Evolutionary conservation across 2,329 filamentous ascomycete species (phyloP), one percentile per base, ranked within the genome.

Genomic region (Stemphylium lycopersici): DNA sequence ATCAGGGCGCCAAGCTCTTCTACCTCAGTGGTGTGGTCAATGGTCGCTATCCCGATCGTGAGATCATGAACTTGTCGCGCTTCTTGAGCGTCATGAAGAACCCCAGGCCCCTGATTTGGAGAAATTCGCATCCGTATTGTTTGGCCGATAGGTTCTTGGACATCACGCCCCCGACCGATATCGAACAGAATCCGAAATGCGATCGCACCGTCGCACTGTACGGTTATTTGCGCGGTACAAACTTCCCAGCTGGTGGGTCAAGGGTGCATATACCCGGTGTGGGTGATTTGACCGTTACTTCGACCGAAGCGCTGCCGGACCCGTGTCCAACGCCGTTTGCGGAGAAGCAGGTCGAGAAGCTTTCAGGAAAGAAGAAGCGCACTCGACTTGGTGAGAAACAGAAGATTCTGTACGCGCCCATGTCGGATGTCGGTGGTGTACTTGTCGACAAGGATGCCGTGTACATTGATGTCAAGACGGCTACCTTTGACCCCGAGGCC

Each of bases 61-160:
- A 99, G 77, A 87, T 99, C 13, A 90, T 98, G 78, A 99, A 99
- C 71, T 77, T 99, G 48, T 96, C 91, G 12, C 87, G 96, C 50
- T 99, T 99, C 75, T 82, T 99, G 62, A 96, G 91, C 16, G 92
- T 99, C 63, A 99, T 99, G 96, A 99, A 99, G 82, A 99, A 96
- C 72, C 93, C 96, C 4, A 85, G 95, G 55, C 95, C 95, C n/a
- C 81, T 99, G 26, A 83, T 99, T 37, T 99, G 95, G 93, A 85
- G 96, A 55, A 99, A 99, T 74, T 90, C 91, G 1, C 95, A 99
- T 80, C 93, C 93, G 4, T 99, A 99, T 75, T 87, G 91, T 53
- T 81, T 99, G 49, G 90, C 95, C 54, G 95, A 99, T 78, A 91
- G 93, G 61, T 96, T 98, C 77, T 84, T 96, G 66, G 95, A 99